Base-by-base conservation (phyloP, 495 filamentous ascomycete species). In the Hyaloscypha hepaticicola region DNA sequence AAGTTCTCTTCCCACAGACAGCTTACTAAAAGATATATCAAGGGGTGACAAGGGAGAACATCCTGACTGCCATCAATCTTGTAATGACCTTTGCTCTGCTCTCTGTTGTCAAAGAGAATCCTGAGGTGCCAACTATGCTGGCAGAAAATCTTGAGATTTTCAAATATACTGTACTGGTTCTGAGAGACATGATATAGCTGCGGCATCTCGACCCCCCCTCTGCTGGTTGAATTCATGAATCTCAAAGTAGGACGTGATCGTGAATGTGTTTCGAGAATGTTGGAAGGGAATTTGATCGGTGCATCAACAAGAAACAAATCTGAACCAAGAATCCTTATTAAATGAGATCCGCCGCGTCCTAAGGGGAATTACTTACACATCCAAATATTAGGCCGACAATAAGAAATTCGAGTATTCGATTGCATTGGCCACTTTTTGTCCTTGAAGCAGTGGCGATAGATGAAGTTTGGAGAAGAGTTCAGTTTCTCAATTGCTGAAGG, bases 371-470 rank as follows among this genome's bases (percentile, higher is more conserved):
- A 24, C 48, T n/a, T 50, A n/a, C 16, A 50, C 48, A 50, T 50
- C 48, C 1, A 50, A 8, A 50, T 21, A 50, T 5, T 50, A n/a
- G 48, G 48, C 48, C 3, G 48, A 50, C 22, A 50, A 24, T 21
- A 50, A 24, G 48, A 50, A 50, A 50, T 50, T 1, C 48, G 48
- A 21, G 48, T 50, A 50, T 50, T 50, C 22, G 48, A 50, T 50
- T n/a, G 22, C 48, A 50, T 21, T 50, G 48, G 48, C 19, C 22
- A 50, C n/a, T 50, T 50, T 19, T 24, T n/a, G 48, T 50, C 48
- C 48, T 50, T 50, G 19, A n/a, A 50, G 48, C 48, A 50, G 22
- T 50, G 48, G 16, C 48, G 16, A 21, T 50, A 21, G 19, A 50
- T 50, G 22, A 50, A 50, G 22, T 50, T 50, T 6, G 48, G 48